These are phyloP conservation scores for Kwoniella shivajii DNA, from an alignment of 1,284 basidiomycete species.

Conservation along the genomic window DNA sequence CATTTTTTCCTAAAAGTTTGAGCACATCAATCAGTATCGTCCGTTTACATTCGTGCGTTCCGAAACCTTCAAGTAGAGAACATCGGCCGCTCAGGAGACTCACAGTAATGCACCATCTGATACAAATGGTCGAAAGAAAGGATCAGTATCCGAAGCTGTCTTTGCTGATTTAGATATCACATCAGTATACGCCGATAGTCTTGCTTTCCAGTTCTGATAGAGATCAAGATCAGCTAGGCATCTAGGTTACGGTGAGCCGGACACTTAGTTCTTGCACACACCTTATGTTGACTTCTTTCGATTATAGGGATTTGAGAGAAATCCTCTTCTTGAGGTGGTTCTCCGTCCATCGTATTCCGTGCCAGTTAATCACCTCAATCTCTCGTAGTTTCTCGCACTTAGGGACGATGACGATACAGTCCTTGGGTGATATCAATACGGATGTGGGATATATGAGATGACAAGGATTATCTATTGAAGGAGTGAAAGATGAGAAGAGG, in stretches of 20 bases:
- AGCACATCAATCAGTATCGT: neutral
- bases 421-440: too few species aligned
- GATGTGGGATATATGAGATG: too few species aligned
- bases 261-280: too few species aligned
- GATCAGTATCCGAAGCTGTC: slow-evolving; percentile 88
- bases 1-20: slow-evolving; percentile 70
- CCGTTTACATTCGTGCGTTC: too few species aligned
- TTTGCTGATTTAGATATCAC: slow-evolving; percentile 82
- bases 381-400: too few species aligned
- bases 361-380: too few species aligned
- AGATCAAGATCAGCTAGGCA: neutral
- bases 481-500: too few species aligned
- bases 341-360: slow-evolving; percentile 79
- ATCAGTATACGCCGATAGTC: slow-evolving; percentile 87
- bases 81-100: slow-evolving; percentile 5
- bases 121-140: slow-evolving; percentile 86
- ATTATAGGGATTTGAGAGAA: slow-evolving; percentile 78
- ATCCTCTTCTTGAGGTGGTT: slow-evolving; percentile 89
- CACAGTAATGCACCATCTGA: slow-evolving; percentile 55
- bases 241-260: neutral
- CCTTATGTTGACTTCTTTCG: slow-evolving; percentile 84
- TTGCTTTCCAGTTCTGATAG: slow-evolving; percentile 88
- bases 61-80: too few species aligned
- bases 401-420: too few species aligned
- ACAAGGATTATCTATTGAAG: too few species aligned